Conservation (phyloP, 108 stramenopile species). For the Skeletonema marinoi region DNA sequence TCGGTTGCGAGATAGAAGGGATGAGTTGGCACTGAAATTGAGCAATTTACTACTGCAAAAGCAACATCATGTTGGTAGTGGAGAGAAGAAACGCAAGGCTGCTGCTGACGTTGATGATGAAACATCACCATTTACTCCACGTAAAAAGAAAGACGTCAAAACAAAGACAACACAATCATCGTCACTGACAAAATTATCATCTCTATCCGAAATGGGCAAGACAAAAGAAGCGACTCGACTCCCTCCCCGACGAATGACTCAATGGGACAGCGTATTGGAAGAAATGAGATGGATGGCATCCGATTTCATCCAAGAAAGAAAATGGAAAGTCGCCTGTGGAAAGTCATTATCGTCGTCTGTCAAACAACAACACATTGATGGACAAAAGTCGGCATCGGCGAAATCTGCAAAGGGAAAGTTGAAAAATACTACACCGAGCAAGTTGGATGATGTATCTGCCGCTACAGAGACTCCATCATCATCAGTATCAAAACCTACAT, state of each 20-base stretch:
- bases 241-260: slow-evolving; percentile 71
- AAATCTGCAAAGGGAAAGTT: neutral
- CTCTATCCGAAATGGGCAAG: neutral
- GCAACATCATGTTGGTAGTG: neutral
- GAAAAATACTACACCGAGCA: slow-evolving; percentile 5
- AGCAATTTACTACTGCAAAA: neutral
- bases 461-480: neutral
- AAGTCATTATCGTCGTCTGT: slow-evolving; percentile 44
- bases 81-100: neutral
- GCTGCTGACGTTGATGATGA: neutral
- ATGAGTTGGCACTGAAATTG: slow-evolving; percentile 2
- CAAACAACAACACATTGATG: neutral
- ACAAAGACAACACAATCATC: neutral
- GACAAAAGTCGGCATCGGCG: slow-evolving; percentile 8
- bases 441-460: neutral
- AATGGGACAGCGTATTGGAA: slow-evolving; percentile 85
- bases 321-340: slow-evolving; percentile 78
- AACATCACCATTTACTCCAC: neutral
- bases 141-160: neutral
- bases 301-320: slow-evolving; percentile 89
- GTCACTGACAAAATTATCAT: neutral
- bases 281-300: slow-evolving; percentile 90
- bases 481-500: neutral
- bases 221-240: slow-evolving; percentile 19
- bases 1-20: neutral